Base-by-base conservation (phyloP, 371 early-diverging fungal species). In the Thermomucor indicae-seudaticae region DNA sequence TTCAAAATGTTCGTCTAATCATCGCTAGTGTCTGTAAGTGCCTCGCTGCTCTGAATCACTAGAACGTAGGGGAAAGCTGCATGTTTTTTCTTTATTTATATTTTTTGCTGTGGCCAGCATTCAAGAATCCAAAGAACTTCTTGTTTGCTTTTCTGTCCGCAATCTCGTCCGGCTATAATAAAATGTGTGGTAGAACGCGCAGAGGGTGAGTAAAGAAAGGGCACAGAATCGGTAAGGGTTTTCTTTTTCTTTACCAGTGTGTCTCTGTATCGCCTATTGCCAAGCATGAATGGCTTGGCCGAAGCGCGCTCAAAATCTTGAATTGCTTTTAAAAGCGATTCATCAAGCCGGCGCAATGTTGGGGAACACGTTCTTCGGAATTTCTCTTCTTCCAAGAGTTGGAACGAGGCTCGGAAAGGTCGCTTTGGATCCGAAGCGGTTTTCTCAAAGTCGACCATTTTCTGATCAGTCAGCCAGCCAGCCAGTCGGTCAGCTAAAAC, bases 401-500 rank as follows among this genome's bases (percentile, higher is more conserved):
- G 90, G 59, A 94, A 91, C 0, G 90, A 90, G 8, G 85, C 75
- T 50, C 82, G 80, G 53, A 91, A 91, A 12, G 94, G 67, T 22
- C 96, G 72, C 41, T 75, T 72, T 2, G 94, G 94, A 57, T 96
- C 93, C 1, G 86, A 85, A 1, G 96, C 96, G 0, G 79, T 79
- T 50, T 83, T 82, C 63, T 96, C 96, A 74, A 96, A 94, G 10
- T 85, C 84, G 42, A 81, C 76, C 89, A 93, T 91, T 63, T 76
- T 76, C 78, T n/a, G n/a, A n/a, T n/a, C n/a, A n/a, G n/a, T n/a
- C n/a, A n/a, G n/a, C n/a, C n/a, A n/a, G n/a, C n/a, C n/a, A n/a
- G n/a, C n/a, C n/a, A n/a, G n/a, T n/a, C n/a, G n/a, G n/a, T n/a
- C n/a, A n/a, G n/a, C n/a, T n/a, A n/a, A n/a, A n/a, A n/a, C n/a